These are phyloP conservation scores for Trichothecium roseum DNA, from an alignment of 2,329 filamentous ascomycete species.

Conservation along the genomic window DNA sequence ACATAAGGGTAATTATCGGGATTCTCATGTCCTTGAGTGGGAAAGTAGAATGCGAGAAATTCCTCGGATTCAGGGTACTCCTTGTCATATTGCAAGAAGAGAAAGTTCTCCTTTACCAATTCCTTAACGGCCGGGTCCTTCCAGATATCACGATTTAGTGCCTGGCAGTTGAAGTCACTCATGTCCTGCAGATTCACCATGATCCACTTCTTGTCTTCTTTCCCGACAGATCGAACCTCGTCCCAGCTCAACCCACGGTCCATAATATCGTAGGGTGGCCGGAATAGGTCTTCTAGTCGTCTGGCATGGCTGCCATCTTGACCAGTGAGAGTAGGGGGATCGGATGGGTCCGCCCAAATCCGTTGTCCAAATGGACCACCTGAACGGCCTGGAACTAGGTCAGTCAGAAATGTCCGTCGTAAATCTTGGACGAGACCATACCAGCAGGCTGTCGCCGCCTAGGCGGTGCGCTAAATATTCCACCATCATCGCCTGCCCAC, in stretches of 20 bases:
- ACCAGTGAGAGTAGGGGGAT: slow-evolving; percentile 10
- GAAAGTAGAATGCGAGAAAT: slow-evolving; percentile 87
- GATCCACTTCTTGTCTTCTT: slow-evolving; percentile 86
- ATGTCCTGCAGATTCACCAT: slow-evolving; percentile 92
- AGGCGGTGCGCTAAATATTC: slow-evolving; percentile 54
- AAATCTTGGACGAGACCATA: slow-evolving; percentile 11
- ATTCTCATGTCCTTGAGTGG: slow-evolving; percentile 58
- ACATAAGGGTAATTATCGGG: slow-evolving; percentile 93
- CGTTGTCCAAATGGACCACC: slow-evolving; percentile 23
- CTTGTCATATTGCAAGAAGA: slow-evolving; percentile 92
- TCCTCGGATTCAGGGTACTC: slow-evolving; percentile 67
- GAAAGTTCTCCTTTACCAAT: slow-evolving; percentile 82
- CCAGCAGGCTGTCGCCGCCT: slow-evolving; percentile 24
- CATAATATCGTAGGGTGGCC: slow-evolving; percentile 88
- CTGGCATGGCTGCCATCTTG: slow-evolving; percentile 57
- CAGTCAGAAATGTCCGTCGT: background rate
- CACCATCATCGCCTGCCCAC: slow-evolving; percentile 38
- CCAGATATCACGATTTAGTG: slow-evolving; percentile 92
- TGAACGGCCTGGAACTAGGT: slow-evolving; percentile 1
- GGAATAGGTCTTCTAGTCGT: slow-evolving; percentile 81
- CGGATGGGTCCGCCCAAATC: slow-evolving; percentile 23
- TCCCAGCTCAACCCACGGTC: slow-evolving; percentile 64
- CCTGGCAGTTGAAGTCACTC: slow-evolving; percentile 88
- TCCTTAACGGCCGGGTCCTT: slow-evolving; percentile 71
- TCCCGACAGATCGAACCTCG: slow-evolving; percentile 72